Base-by-base conservation (phyloP, 139 green algal genomes). In the Cymbomonas tetramitiformis region DNA sequence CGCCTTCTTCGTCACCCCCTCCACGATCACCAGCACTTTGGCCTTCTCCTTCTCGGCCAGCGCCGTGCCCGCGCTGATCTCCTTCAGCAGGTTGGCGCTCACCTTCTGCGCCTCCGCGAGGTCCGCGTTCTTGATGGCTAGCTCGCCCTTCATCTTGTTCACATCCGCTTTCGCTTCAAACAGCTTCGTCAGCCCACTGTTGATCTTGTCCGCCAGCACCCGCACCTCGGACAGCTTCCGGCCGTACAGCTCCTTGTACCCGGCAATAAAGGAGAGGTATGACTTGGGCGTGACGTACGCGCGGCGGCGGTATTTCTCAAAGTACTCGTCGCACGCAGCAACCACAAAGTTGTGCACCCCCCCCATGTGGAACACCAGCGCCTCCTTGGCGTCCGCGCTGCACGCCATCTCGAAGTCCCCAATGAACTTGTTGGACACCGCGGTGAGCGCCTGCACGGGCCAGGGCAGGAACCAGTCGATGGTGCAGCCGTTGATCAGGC, bases 221-320 rank as follows among this genome's bases (percentile, higher is more conserved):
- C 46, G 74, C 28, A 64, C 61, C 23, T 66, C 40, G 0, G 33
- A 30, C 26, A 77, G 61, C 71, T 96, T 95, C 34, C 61, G 69
- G 34, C 34, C 60, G 72, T 94, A 95, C 51, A 96, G 69, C 52
- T 77, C 56, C 74, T 91, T 89, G 80, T 89, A 95, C 38, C 77
- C 80, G 55, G 70, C 69, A 46, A 96, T 80, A 67, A 94, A 94
- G 44, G 79, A 81, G 25, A 96, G 75, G 73, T 91, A 96, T 24
- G 67, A 84, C 76, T 90, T 93, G 53, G 88, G 88, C 29, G 88
- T 95, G 30, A 95, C 86, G 73, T 95, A 92, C 48, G 87, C 86
- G 62, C 87, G 75, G 38, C 86, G 75, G 23, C 87, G 58, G 74
- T 83, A 88, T 63, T 86, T 83, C 30, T 89, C 82, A 68, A 85